Percentiles rank a stretch among this genome's conserved stretches.
These are phyloP conservation scores for Diplodia scrobiculata DNA, from an alignment of 2,329 filamentous ascomycete genomes.

Conservation along the genomic window DNA sequence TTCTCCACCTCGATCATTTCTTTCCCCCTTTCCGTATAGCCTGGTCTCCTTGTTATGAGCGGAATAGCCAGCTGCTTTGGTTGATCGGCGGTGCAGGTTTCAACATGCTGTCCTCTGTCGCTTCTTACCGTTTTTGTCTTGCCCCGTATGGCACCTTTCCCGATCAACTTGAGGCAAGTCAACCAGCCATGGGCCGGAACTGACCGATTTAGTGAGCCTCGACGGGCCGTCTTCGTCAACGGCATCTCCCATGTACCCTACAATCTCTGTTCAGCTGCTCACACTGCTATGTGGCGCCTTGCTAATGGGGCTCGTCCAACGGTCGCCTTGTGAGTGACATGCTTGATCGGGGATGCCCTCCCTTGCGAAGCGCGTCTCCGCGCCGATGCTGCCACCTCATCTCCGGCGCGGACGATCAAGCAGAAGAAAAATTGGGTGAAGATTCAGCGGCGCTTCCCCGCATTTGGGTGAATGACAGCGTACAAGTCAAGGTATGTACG, in stretches of 20 bases:
- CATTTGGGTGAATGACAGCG: slow-evolving; percentile 1
- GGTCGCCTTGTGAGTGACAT: not conserved
- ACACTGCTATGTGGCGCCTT: not conserved
- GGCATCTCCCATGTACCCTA: not conserved
- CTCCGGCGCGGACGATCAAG: not conserved
- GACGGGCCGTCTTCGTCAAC: not conserved
- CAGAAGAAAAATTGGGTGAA: not conserved
- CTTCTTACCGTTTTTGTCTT: slow-evolving; percentile 1
- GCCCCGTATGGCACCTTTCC: slow-evolving; percentile 11
- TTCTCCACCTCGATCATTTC: not conserved
- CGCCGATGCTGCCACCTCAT: not conserved
- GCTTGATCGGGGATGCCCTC: not conserved
- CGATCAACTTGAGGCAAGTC: slow-evolving; percentile 7
- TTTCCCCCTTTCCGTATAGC: slow-evolving; percentile 2
- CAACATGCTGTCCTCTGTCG: slow-evolving; percentile 9
- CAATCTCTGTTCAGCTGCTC: not conserved
- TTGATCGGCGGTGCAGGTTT: slow-evolving; percentile 13
- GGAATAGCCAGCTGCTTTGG: slow-evolving; percentile 5
- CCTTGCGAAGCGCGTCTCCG: not conserved
- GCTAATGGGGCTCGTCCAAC: not conserved
- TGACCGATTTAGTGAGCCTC: not conserved
- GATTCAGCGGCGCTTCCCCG: not conserved
- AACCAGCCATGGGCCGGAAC: not conserved
- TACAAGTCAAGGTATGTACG: not conserved
- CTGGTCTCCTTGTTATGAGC: not conserved